Evolutionary conservation across 1,284 basidiomycete genomes (phyloP).

Genomic region (Omphalotus olearius): DNA sequence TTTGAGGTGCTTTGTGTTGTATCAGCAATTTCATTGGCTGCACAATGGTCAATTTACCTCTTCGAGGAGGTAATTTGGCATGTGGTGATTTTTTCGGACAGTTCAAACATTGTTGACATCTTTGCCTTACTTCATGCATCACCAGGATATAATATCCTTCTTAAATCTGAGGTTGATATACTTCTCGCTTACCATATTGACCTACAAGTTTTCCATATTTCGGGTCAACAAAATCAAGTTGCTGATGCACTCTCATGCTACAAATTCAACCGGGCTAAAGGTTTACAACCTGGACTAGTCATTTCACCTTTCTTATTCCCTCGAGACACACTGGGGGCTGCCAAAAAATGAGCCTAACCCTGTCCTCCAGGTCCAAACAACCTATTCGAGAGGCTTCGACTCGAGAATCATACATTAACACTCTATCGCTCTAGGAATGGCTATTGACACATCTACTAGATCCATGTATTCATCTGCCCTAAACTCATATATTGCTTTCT

Average conservation of each 20-base stretch:
- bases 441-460: slow-evolving; percentile 26
- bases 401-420: slow-evolving; percentile 26
- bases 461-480: slow-evolving; percentile 19
- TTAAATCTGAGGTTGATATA: slow-evolving; percentile 15
- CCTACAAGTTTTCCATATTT: slow-evolving; percentile 21
- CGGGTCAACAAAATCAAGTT: slow-evolving; percentile 20
- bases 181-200: slow-evolving; percentile 15
- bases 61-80: slow-evolving; percentile 9
- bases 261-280: too few relatives aligned
- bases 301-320: slow-evolving; percentile 22
- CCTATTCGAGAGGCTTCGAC: slow-evolving; percentile 28
- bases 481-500: slow-evolving; percentile 36
- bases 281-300: too few relatives aligned
- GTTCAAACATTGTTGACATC: slow-evolving; percentile 21
- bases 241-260: slow-evolving; percentile 23
- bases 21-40: slow-evolving; percentile 22
- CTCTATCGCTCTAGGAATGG: slow-evolving; percentile 26
- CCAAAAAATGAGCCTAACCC: slow-evolving; percentile 13
- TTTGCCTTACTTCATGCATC: slow-evolving; percentile 19
- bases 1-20: slow-evolving; percentile 25
- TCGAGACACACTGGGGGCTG: slow-evolving; percentile 21
- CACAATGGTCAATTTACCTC: slow-evolving; percentile 24
- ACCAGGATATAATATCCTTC: slow-evolving; percentile 19
- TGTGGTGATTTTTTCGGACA: slow-evolving; percentile 25
- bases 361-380: slow-evolving; percentile 15